phyloP scores from a whole-genome alignment of 768 basidiomycete genomes.

The Suillus luteus region DNA sequence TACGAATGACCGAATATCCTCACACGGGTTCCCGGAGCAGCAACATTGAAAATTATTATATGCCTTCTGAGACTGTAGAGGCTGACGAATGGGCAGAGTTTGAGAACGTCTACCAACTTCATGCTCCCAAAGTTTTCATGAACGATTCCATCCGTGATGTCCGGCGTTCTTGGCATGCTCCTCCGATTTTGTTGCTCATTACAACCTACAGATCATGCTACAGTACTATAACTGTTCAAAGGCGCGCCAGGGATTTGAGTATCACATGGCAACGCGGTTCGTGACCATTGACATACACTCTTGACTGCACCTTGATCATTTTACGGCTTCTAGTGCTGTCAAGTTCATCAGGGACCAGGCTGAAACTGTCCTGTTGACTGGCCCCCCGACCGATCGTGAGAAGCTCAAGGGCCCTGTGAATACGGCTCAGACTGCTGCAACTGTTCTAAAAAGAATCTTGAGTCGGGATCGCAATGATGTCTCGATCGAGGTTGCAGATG shows the following conservation, averaged over 20 bases:
- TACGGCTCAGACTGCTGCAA: slow-evolving; percentile 67
- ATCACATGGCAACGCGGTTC: slow-evolving; percentile 84
- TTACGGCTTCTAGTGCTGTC: slow-evolving; percentile 55
- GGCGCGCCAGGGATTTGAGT: slow-evolving; percentile 76
- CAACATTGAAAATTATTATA: slow-evolving; percentile 53
- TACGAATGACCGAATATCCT: slow-evolving; percentile 47
- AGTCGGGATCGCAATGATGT: slow-evolving; percentile 53
- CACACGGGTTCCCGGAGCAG: slow-evolving; percentile 34
- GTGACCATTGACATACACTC: slow-evolving; percentile 24
- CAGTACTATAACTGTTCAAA: slow-evolving; percentile 87
- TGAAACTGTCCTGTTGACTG: slow-evolving; percentile 36
- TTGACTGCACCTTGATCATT: slow-evolving; percentile 14
- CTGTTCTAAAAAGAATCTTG: slow-evolving; percentile 65
- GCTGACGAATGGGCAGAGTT: slow-evolving; percentile 78
- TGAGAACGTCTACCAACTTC: slow-evolving; percentile 89
- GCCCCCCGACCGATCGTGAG: slow-evolving; percentile 21
- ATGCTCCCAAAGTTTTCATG: slow-evolving; percentile 81
- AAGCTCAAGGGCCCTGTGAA: slow-evolving; percentile 36
- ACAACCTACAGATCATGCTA: slow-evolving; percentile 64
- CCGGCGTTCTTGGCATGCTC: slow-evolving; percentile 28
- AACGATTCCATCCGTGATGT: slow-evolving; percentile 81
- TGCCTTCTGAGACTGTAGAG: slow-evolving; percentile 68
- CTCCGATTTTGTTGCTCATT: slow-evolving; percentile 16
- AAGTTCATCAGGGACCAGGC: slow-evolving; percentile 89
- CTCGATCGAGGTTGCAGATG: slow-evolving; percentile 39